Conservation (phyloP, 257 asterid species). For the Oldenlandia corymbosa region DNA sequence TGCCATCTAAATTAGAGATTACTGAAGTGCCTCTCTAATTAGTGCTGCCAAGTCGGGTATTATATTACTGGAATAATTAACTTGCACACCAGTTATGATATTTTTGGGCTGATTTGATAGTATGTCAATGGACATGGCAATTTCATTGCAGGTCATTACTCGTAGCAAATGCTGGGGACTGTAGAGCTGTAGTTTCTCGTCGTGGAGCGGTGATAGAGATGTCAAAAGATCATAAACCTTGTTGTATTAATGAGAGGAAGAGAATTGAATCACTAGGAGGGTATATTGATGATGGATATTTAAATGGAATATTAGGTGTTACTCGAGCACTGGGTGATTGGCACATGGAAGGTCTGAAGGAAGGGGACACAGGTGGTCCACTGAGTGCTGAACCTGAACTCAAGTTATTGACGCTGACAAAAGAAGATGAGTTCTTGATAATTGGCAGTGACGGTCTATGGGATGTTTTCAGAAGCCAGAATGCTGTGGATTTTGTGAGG, state of each 20-base stretch:
- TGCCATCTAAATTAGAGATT: too few relatives aligned
- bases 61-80: not conserved
- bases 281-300: slow-evolving; percentile 60
- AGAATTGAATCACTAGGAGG: slow-evolving; percentile 81
- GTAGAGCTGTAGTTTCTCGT: slow-evolving; percentile 82
- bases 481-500: slow-evolving; percentile 76
- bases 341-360: slow-evolving; percentile 88
- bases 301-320: slow-evolving; percentile 71
- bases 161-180: slow-evolving; percentile 93
- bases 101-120: not conserved
- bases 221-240: slow-evolving; percentile 82
- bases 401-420: slow-evolving; percentile 52
- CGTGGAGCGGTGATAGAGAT: slow-evolving; percentile 70
- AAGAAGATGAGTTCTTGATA: slow-evolving; percentile 84
- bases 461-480: slow-evolving; percentile 82
- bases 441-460: slow-evolving; percentile 84
- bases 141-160: slow-evolving; percentile 59
- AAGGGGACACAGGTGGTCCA: slow-evolving; percentile 57
- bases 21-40: too few relatives aligned
- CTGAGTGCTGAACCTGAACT: slow-evolving; percentile 91
- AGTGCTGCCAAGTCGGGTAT: too few relatives aligned
- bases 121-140: not conserved
- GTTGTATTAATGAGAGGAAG: slow-evolving; percentile 49
- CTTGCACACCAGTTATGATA: not conserved
- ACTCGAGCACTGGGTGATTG: slow-evolving; percentile 88